Evolutionary conservation across 352 stramenopile species (phyloP).

Genomic region (Phytophthora chlamydospora): DNA sequence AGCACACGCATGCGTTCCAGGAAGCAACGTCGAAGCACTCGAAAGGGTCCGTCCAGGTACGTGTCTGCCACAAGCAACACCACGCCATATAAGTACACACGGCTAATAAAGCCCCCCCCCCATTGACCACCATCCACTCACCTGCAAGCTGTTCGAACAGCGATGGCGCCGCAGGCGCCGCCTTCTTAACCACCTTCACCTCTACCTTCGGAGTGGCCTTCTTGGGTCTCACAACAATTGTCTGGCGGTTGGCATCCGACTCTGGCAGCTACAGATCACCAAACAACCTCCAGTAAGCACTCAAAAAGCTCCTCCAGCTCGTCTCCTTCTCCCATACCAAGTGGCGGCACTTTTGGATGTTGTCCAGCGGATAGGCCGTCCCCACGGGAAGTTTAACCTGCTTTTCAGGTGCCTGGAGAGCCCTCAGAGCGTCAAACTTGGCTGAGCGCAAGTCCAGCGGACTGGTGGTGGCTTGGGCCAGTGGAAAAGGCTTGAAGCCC

Average conservation of each 20-base stretch:
- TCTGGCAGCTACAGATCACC: conserved; percentile 60
- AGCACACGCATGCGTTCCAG: conserved; percentile 78
- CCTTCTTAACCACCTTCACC: conserved; percentile 18
- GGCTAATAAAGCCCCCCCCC: background rate
- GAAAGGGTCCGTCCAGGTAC: conserved; percentile 87
- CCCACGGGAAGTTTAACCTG: conserved; percentile 36
- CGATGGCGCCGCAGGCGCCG: conserved; percentile 24
- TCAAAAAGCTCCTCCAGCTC: background rate
- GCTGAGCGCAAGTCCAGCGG: conserved; percentile 58
- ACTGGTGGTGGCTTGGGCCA: conserved; percentile 15
- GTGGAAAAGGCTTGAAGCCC: conserved; percentile 37
- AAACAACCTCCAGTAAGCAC: background rate
- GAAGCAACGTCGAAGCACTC: conserved; percentile 81
- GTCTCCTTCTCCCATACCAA: conserved; percentile 41
- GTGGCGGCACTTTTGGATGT: conserved; percentile 87
- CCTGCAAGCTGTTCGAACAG: conserved; percentile 68
- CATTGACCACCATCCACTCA: conserved; percentile 20
- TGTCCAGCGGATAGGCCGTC: conserved; percentile 71
- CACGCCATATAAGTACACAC: background rate
- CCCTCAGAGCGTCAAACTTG: conserved; percentile 60
- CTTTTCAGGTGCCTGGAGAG: conserved; percentile 38
- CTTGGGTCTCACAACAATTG: conserved; percentile 36
- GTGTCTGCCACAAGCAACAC: conserved; percentile 43
- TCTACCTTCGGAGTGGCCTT: conserved; percentile 31
- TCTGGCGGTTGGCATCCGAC: conserved; percentile 60